These are phyloP conservation scores for Pleurotus ostreatus DNA, from an alignment of 768 basidiomycete species.

Conservation along the genomic window DNA sequence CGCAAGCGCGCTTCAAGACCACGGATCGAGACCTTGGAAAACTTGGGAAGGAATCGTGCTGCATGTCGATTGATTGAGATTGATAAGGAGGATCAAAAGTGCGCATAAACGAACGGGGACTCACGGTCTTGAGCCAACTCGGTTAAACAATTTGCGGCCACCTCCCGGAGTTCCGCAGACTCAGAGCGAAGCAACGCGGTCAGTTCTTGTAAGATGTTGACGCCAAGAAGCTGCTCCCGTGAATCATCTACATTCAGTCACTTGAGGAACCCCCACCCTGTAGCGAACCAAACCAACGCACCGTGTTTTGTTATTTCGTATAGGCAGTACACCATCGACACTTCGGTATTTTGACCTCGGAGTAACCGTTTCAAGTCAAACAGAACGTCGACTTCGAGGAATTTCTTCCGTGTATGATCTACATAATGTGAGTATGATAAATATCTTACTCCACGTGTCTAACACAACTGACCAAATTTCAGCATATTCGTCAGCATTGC, in stretches of 20 bases:
- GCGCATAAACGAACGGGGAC: not conserved
- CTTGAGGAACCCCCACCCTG: not conserved
- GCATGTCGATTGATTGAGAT: too few species aligned
- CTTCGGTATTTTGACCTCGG: not conserved
- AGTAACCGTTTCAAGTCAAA: not conserved
- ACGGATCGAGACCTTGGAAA: not conserved
- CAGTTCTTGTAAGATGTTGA: not conserved
- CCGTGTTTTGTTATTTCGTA: not conserved
- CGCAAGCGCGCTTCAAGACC: not conserved
- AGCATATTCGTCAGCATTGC: not conserved
- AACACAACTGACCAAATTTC: not conserved
- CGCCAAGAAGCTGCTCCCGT: not conserved
- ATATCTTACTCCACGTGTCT: not conserved
- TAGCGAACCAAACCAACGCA: not conserved
- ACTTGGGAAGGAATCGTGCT: not conserved
- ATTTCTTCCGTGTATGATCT: not conserved
- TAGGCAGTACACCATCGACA: not conserved
- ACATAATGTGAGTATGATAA: not conserved
- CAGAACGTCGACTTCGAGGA: not conserved
- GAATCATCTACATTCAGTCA: not conserved
- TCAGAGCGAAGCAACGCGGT: not conserved
- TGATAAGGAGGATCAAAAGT: too few species aligned
- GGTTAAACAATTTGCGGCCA: not conserved
- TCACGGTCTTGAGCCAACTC: not conserved
- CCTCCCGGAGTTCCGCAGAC: not conserved